Base-by-base conservation (phyloP, 176 grass and related monocot genomes). In the Puya raimondii region DNA sequence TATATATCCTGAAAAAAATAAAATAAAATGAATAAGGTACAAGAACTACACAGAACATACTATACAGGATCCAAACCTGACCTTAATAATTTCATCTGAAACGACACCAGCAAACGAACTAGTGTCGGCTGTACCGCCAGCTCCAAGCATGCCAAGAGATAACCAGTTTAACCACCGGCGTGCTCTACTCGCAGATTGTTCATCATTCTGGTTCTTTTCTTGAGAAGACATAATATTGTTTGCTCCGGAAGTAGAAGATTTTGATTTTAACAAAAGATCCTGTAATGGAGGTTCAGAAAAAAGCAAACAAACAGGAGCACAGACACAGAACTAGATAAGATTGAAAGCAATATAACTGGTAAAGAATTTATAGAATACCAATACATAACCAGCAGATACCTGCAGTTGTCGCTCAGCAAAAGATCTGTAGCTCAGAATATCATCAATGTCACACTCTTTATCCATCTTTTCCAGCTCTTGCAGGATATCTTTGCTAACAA, bases 71-170 rank as follows among this genome's bases (percentile, higher is more conserved):
- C 64, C 64, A 10, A 66, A 68, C 67, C 76, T 76, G 50, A 86
- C 93, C 89, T 96, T 92, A 72, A 97, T 92, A 58, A 97, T 97
- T 53, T 97, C 93, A 85, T 97, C 93, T 57, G 93, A 97, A 76
- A 97, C 66, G 73, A 96, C 86, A 74, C 89, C 93, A 80, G 93
- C 86, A 77, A 97, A 97, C 64, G 89, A 92, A 72, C 77, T 89
- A 63, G 81, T 83, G 50, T 87, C 88, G 63, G 79, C 89, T 72
- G 93, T 90, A 79, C 93, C 93, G 79, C 93, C 86, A 69, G 82
- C 93, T 85, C 93, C 93, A 87, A 97, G 93, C 93, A 97, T 92
- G 68, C 93, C 93, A 73, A 89, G 89, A 73, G 93, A 97, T 12
- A 97, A 78, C 93, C 93, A 97, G 66, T 92, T 97, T 73, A 97